phyloP scores from a whole-genome alignment of 306 rosid species.

The Lathyrus tuberosus region DNA sequence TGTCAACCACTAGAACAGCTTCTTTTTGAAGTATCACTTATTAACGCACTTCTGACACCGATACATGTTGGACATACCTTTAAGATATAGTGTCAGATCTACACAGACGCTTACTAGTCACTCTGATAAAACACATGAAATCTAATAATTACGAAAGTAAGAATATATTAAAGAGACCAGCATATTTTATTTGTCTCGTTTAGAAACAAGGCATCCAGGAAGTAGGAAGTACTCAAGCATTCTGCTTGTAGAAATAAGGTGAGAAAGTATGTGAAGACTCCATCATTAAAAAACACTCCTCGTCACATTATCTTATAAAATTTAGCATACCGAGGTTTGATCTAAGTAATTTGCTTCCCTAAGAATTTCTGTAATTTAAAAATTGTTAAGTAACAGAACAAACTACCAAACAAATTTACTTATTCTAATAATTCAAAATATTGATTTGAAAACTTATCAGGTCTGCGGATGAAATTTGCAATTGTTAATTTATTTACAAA shows the following conservation, averaged over 20 bases:
- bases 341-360: not conserved
- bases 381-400: conserved; percentile 7
- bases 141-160: not conserved
- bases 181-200: not conserved
- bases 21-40: conserved; percentile 5
- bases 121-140: conserved; percentile 1
- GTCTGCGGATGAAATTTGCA: conserved; percentile 3
- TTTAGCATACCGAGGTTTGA: conserved; percentile 2
- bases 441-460: conserved; percentile 13
- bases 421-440: not conserved
- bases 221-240: not conserved
- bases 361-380: not conserved
- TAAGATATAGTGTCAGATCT: not conserved
- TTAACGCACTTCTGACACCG: not conserved
- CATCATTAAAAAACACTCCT: not conserved
- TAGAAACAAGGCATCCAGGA: conserved; percentile 2
- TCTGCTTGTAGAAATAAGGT: conserved; percentile 11
- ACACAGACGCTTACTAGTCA: not conserved
- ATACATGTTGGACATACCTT: not conserved
- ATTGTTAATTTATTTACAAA: conserved; percentile 24
- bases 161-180: not conserved
- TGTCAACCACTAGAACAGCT: conserved; percentile 2
- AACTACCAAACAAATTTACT: conserved; percentile 1
- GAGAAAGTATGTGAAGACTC: not conserved
- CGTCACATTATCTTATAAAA: not conserved